phyloP scores from a whole-genome alignment of 2,329 filamentous ascomycete genomes.

The Cladosporium oxysporum region DNA sequence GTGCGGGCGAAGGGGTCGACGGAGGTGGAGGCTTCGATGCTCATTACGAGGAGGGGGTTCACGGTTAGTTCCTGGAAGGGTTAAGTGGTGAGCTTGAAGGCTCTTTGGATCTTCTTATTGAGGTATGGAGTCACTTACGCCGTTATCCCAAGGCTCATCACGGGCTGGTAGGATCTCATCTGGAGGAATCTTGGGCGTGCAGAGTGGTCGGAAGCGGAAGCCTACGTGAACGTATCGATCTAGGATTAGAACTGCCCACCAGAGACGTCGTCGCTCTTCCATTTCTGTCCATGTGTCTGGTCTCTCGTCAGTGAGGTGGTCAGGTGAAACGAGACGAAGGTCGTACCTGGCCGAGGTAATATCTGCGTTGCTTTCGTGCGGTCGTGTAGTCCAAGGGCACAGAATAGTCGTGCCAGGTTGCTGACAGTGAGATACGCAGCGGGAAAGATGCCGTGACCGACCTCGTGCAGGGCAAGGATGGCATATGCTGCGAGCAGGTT shows the following conservation, averaged over 20 bases:
- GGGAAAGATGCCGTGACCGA: conserved; percentile 25
- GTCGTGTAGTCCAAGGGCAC: conserved; percentile 25
- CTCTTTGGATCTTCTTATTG: background rate
- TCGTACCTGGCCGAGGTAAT: background rate
- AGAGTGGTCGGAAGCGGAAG: conserved; percentile 25
- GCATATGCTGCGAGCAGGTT: conserved; percentile 25
- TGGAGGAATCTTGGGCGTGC: conserved; percentile 18
- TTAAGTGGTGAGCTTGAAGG: background rate
- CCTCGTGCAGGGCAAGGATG: conserved; percentile 25
- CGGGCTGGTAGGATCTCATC: conserved; percentile 26
- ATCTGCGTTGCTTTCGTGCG: conserved; percentile 26
- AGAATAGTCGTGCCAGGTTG: conserved; percentile 20
- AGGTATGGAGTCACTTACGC: conserved; percentile 6
- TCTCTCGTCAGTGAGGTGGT: background rate
- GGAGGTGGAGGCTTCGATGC: conserved; percentile 24
- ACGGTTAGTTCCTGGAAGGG: conserved; percentile 19
- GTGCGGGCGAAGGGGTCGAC: conserved; percentile 27
- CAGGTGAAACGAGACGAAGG: background rate
- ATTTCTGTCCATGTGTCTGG: conserved; percentile 25
- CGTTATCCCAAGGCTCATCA: conserved; percentile 24
- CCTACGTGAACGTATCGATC: conserved; percentile 26
- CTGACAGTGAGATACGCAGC: conserved; percentile 24
- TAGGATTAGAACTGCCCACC: conserved; percentile 27
- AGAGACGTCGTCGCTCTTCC: conserved; percentile 27
- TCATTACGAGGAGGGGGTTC: conserved; percentile 28